A percentile compares a stretch with the other conserved stretches of the same genome.
phyloP scores from a whole-genome alignment of 2,329 filamentous ascomycete genomes.

The Elsinoe perseae region DNA sequence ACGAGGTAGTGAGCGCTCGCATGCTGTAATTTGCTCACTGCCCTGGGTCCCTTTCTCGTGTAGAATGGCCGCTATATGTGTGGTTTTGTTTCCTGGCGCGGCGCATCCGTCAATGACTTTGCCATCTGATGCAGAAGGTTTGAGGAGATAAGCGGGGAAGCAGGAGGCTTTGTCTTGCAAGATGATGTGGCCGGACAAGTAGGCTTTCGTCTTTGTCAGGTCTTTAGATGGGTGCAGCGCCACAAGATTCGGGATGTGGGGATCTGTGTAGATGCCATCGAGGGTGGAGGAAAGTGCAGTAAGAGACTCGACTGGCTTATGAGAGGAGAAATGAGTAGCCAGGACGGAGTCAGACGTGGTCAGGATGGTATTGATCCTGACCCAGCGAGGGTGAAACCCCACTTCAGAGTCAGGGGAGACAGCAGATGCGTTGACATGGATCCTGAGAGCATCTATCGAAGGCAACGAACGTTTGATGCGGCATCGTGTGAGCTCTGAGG shows the following conservation, averaged over 20 bases:
- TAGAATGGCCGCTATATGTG: constrained; percentile 75
- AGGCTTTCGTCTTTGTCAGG: constrained; percentile 64
- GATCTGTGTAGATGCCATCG: constrained; percentile 62
- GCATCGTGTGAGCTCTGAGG: constrained; percentile 73
- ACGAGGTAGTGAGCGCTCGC: constrained; percentile 65
- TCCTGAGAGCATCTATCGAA: constrained; percentile 58
- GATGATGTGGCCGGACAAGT: constrained; percentile 70
- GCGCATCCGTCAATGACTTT: constrained; percentile 89
- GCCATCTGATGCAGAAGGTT: constrained; percentile 59
- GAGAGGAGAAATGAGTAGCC: constrained; percentile 63
- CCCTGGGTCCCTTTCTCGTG: constrained; percentile 28
- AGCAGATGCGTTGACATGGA: constrained; percentile 45
- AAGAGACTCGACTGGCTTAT: constrained; percentile 50
- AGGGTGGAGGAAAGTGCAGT: constrained; percentile 41
- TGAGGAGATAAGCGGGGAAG: constrained; percentile 82
- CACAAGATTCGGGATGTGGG: constrained; percentile 73
- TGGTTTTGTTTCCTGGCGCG: constrained; percentile 95
- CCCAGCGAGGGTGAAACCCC: constrained; percentile 74
- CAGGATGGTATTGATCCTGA: constrained; percentile 74
- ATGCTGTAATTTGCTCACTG: constrained; percentile 58
- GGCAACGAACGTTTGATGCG: constrained; percentile 64
- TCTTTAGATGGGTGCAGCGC: constrained; percentile 67
- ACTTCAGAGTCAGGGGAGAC: constrained; percentile 26
- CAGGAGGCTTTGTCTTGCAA: constrained; percentile 96
- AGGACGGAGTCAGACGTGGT: constrained; percentile 65